Conservation (phyloP, 2,329 filamentous ascomycete genomes). For the Cephalotrichum gorgonifer region DNA sequence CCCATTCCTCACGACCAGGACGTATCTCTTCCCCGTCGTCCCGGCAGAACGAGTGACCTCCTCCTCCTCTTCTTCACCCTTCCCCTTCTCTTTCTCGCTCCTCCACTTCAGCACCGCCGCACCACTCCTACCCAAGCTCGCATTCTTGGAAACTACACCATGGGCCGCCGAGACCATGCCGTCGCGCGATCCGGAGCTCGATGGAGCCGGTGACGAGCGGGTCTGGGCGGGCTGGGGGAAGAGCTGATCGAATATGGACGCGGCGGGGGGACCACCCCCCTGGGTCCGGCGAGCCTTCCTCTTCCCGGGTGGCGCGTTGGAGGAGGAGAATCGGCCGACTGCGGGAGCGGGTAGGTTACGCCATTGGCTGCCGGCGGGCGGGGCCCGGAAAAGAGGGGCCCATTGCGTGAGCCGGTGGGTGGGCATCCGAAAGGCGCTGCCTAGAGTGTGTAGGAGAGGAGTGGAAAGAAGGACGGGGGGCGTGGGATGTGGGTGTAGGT, state of each 20-base stretch:
- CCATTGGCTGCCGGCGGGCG: slow-evolving; percentile 1
- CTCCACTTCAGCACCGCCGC: slow-evolving; percentile 1
- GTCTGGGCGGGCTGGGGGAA: background rate
- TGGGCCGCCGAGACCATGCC: background rate
- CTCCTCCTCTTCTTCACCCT: slow-evolving; percentile 7
- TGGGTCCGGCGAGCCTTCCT: background rate
- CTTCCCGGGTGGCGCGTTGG: background rate
- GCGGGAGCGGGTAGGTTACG: background rate
- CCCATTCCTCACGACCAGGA: slow-evolving; percentile 48
- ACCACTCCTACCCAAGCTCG: slow-evolving; percentile 1
- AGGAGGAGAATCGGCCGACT: slow-evolving; percentile 3
- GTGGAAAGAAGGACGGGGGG: background rate
- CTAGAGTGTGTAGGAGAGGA: no score
- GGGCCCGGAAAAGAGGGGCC: slow-evolving; percentile 2
- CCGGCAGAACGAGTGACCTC: background rate
- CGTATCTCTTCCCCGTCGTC: slow-evolving; percentile 12
- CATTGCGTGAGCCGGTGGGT: slow-evolving; percentile 4
- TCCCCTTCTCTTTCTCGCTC: slow-evolving; percentile 6
- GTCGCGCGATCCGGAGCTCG: background rate
- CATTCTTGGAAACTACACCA: background rate
- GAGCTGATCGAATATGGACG: slow-evolving; percentile 5
- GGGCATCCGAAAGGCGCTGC: slow-evolving; percentile 1
- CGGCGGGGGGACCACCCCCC: background rate
- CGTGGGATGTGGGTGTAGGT: background rate
- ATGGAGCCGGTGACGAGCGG: background rate